Percentiles rank a stretch among this genome's conserved stretches.
phyloP scores from a whole-genome alignment of 345 rosid genomes.

The Salix exigua region DNA sequence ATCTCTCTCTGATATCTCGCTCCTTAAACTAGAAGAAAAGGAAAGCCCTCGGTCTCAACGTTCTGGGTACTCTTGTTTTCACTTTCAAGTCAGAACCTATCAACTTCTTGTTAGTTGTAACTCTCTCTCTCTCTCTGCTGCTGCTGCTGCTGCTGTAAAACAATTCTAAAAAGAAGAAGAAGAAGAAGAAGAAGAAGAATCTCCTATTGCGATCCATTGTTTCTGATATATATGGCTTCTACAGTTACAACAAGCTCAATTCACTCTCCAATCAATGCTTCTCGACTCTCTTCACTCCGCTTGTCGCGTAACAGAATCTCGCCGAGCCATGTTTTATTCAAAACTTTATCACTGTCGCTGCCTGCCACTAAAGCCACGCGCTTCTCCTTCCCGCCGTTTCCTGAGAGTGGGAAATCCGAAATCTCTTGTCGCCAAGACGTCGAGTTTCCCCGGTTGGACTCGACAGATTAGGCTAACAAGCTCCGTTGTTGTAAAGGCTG shows the following conservation, averaged over 20 bases:
- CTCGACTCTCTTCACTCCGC: constrained; percentile 30
- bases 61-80: background rate
- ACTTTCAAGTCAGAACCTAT: background rate
- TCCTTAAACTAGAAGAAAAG: background rate
- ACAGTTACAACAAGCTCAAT: constrained; percentile 13
- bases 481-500: constrained; percentile 32
- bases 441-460: constrained; percentile 23
- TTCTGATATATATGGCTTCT: constrained; percentile 31
- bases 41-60: constrained; percentile 18
- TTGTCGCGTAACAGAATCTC: constrained; percentile 18
- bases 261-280: constrained; percentile 19
- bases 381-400: constrained; percentile 27
- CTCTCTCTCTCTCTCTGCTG: too few species aligned
- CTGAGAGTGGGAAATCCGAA: constrained; percentile 11
- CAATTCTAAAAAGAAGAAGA: too few species aligned
- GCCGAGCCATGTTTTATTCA: constrained; percentile 10
- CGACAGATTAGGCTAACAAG: constrained; percentile 18
- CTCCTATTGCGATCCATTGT: too few species aligned
- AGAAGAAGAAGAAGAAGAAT: too few species aligned
- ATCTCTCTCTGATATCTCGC: constrained; percentile 12
- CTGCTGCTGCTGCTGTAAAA: too few species aligned
- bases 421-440: constrained; percentile 2
- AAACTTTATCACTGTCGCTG: constrained; percentile 13
- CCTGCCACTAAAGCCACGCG: constrained; percentile 13
- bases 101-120: too few species aligned